These are phyloP conservation scores for Pulveroboletus frians DNA, from an alignment of 768 basidiomycete genomes.

Conservation along the genomic window DNA sequence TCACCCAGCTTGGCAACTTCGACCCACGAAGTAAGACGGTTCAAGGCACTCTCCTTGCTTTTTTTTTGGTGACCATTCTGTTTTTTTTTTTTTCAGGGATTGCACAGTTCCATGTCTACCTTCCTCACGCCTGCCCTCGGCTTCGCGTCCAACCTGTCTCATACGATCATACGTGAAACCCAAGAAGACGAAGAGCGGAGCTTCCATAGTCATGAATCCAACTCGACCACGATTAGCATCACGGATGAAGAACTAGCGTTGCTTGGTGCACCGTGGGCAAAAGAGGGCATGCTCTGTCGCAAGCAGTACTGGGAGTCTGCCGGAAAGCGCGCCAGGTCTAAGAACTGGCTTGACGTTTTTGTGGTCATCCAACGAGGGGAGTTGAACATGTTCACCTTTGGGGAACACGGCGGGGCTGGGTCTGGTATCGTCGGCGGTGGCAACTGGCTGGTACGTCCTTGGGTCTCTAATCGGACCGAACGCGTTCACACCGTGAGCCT, in stretches of 20 bases:
- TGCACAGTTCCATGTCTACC: constrained; percentile 59
- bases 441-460: constrained; percentile 87
- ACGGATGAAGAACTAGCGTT: constrained; percentile 94
- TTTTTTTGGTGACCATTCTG: constrained; percentile 9
- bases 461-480: background rate
- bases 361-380: constrained; percentile 95
- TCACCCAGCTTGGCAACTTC: constrained; percentile 90
- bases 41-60: background rate
- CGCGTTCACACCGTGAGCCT: background rate
- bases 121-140: constrained; percentile 86
- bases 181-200: constrained; percentile 84
- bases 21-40: constrained; percentile 61
- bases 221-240: constrained; percentile 75
- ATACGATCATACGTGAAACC: constrained; percentile 92
- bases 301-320: constrained; percentile 91
- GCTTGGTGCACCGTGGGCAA: constrained; percentile 97
- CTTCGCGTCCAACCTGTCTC: constrained; percentile 92
- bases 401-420: constrained; percentile 58
- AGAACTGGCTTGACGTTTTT: constrained; percentile 91
- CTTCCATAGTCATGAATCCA: constrained; percentile 55
- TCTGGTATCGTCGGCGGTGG: constrained; percentile 83
- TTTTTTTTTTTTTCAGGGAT: constrained; percentile 34
- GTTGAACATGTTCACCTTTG: constrained; percentile 94
- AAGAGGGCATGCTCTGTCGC: constrained; percentile 92
- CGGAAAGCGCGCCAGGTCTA: constrained; percentile 81